A percentile compares a stretch with the other conserved stretches of the same genome.
These are phyloP conservation scores for Exophiala xenobiotica DNA, from an alignment of 2,329 filamentous ascomycete species.

Conservation along the genomic window DNA sequence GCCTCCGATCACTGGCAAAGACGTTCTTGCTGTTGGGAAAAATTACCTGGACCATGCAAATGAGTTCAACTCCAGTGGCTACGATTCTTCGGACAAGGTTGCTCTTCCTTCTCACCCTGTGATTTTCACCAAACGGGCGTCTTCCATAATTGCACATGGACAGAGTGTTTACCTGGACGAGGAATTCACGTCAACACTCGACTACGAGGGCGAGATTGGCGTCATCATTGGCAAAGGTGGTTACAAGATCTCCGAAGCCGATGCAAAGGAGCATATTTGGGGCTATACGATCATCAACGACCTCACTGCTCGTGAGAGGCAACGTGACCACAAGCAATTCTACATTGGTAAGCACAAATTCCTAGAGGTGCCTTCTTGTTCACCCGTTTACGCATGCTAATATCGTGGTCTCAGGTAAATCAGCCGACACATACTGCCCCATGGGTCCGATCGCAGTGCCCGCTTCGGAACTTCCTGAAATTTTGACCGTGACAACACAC, in stretches of 20 bases:
- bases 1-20: conserved; percentile 26
- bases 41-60: conserved; percentile 59
- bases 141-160: conserved; percentile 51
- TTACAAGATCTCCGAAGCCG: conserved; percentile 42
- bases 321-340: conserved; percentile 61
- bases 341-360: conserved; percentile 45
- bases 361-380: conserved; percentile 31
- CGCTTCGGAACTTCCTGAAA: conserved; percentile 42
- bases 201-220: conserved; percentile 59
- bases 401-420: conserved; percentile 55
- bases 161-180: conserved; percentile 49
- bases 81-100: conserved; percentile 37
- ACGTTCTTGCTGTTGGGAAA: conserved; percentile 35
- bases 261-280: conserved; percentile 55
- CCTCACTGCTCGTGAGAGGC: conserved; percentile 53
- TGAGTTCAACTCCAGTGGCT: conserved; percentile 57
- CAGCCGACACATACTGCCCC: conserved; percentile 71
- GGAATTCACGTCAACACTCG: conserved; percentile 50
- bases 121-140: conserved; percentile 33
- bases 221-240: conserved; percentile 56
- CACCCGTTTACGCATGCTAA: neutral
- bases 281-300: conserved; percentile 60
- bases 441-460: conserved; percentile 57
- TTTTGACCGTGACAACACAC: conserved; percentile 43
- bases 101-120: conserved; percentile 38